Percentiles rank a stretch among this genome's conserved stretches.
Conservation (phyloP, 1,284 basidiomycete species). For the Grifola frondosa region DNA sequence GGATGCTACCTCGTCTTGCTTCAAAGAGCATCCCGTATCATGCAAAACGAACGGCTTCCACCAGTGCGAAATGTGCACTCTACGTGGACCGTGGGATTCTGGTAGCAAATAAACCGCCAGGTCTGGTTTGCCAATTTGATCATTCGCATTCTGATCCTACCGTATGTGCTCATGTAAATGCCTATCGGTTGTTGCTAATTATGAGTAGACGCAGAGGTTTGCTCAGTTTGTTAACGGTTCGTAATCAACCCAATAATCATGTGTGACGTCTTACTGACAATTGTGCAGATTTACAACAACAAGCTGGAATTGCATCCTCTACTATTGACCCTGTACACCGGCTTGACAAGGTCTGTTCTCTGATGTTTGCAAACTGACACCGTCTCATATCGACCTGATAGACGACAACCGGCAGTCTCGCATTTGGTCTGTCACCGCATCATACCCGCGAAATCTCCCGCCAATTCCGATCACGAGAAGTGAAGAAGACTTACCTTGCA, state of each 20-base stretch:
- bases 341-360: constrained; percentile 58
- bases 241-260: no score
- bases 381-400: constrained; percentile 23
- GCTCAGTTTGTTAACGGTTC: no score
- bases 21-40: no score
- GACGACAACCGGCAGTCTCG: constrained; percentile 62
- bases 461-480: constrained; percentile 50
- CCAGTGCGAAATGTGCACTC: constrained; percentile 10
- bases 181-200: constrained; percentile 29
- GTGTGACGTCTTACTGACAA: no score
- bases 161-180: background rate
- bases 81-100: constrained; percentile 57
- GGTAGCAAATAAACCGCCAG: constrained; percentile 62
- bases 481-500: constrained; percentile 66
- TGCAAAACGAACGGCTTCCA: no score
- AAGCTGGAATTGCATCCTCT: constrained; percentile 33
- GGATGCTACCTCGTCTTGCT: no score
- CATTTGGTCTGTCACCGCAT: constrained; percentile 48
- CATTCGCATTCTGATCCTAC: constrained; percentile 4
- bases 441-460: constrained; percentile 49
- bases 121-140: constrained; percentile 52
- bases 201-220: no score
- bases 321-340: constrained; percentile 63
- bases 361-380: background rate
- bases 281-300: no score